Evolutionary conservation across 805 yeast species (phyloP), one percentile per base, ranked within the genome.

Genomic region (Grigorovia transvaalensis): DNA sequence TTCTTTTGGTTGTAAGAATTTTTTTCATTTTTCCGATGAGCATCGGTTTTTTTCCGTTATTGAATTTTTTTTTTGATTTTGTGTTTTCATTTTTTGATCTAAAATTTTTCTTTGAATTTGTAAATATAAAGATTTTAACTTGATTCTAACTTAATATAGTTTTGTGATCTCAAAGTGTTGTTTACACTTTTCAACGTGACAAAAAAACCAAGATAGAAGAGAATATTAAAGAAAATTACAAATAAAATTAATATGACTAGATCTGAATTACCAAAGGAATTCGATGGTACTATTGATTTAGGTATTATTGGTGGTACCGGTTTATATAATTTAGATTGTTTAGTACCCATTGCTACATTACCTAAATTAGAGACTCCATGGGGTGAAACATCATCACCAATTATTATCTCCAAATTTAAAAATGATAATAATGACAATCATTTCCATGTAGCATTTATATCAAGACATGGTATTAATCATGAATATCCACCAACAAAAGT

Each of bases 301-400:
- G 98, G 96, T 40, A 80, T 93, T 59, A 93, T 93, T 66, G 99
- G 99, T 44, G 99, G 99, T 44, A 93, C 99, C 4, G 99, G 99
- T n/a, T 77, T 93, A 33, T 93, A 93, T 74, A 85, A 87, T 53
- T 74, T 93, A 52, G 87, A 84, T 44, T 81, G 87, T 52, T 74
- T 93, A 51, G 78, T 82, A 47, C 95, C 96, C 3, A 95, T 91
- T 46, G 96, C 96, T 15, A 74, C 84, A 59, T 71, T 93, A 44
- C 70, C 69, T 12, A 80, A 88, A 15, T 71, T 89, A 53, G 78
- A 85, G 18, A 93, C 99, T 3, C 99, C 99, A 20, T 93, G 98
- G 98, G 99, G 99, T 11, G 78, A 77, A 58, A 96, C 99, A 20
- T 89, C 97, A 4, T 84, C 95, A 13, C 90, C 96, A 43, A 86